Evolutionary conservation across 257 asterid species (phyloP).

Genomic region (Jacaranda copaia): DNA sequence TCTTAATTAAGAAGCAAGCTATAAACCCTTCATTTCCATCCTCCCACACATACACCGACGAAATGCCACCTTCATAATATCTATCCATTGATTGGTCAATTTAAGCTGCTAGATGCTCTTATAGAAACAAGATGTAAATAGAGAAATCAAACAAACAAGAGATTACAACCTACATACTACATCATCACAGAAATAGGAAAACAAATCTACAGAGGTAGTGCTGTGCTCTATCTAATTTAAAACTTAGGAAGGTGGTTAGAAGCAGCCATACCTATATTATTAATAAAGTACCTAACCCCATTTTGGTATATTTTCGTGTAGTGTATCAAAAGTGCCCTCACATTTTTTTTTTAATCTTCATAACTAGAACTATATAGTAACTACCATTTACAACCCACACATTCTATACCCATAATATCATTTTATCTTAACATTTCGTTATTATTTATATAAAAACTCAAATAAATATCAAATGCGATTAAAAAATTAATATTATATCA

Average conservation of each 20-base stretch:
- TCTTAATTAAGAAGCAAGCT: constrained; percentile 93
- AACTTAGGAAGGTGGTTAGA: not conserved
- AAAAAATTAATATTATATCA: no score
- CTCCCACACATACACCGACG: constrained; percentile 96
- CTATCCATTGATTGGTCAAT: constrained; percentile 65
- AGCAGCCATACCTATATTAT: no score
- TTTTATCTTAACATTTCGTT: no score
- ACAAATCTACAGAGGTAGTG: constrained; percentile 17
- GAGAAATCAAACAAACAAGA: not conserved
- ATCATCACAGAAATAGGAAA: not conserved
- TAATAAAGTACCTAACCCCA: no score
- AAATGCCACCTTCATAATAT: constrained; percentile 98
- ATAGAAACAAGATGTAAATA: constrained; percentile 31
- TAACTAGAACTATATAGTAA: no score
- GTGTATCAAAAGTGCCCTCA: no score
- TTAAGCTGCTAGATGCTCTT: constrained; percentile 44
- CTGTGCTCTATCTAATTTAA: constrained; percentile 15
- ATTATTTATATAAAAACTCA: no score
- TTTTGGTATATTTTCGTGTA: no score
- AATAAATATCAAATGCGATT: not conserved
- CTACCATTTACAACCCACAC: no score
- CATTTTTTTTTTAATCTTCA: no score
- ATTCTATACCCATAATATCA: no score
- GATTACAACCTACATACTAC: no score
- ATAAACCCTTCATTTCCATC: constrained; percentile 86